phyloP scores from a whole-genome alignment of 2,329 filamentous ascomycete genomes.

The Penicillium sp. region DNA sequence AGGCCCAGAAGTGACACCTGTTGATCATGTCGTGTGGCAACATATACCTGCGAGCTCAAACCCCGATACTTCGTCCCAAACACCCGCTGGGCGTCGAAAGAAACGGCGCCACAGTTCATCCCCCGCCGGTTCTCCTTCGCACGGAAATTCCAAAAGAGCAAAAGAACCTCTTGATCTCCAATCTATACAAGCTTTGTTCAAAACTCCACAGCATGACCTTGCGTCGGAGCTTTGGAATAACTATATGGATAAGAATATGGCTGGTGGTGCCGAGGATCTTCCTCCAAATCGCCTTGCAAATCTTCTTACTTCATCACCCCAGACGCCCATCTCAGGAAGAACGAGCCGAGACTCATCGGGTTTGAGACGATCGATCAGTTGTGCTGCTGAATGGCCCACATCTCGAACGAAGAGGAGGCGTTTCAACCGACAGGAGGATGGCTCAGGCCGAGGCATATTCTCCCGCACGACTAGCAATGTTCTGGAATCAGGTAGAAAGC shows the following conservation, averaged over 20 bases:
- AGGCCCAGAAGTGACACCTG: constrained; percentile 57
- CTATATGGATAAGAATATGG: constrained; percentile 62
- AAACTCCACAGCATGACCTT: constrained; percentile 72
- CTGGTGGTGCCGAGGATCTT: constrained; percentile 51
- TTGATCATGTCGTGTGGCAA: constrained; percentile 66
- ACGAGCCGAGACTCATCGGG: constrained; percentile 51
- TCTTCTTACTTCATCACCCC: constrained; percentile 72
- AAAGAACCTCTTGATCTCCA: constrained; percentile 60
- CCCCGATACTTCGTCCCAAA: constrained; percentile 52
- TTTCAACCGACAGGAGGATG: constrained; percentile 53
- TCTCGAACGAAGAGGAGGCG: constrained; percentile 66
- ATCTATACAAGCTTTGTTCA: constrained; percentile 62
- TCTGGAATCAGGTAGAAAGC: constrained; percentile 42
- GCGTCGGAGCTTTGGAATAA: constrained; percentile 78
- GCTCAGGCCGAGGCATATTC: constrained; percentile 53
- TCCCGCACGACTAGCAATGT: constrained; percentile 46
- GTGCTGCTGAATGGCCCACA: constrained; percentile 69
- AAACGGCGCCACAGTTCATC: constrained; percentile 78
- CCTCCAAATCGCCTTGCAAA: constrained; percentile 65
- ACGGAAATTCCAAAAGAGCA: constrained; percentile 42
- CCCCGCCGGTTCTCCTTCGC: constrained; percentile 68
- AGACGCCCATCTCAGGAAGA: constrained; percentile 58
- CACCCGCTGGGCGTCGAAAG: constrained; percentile 51
- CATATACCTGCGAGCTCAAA: constrained; percentile 50
- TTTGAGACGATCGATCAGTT: constrained; percentile 69